Evolutionary conservation across 1,284 basidiomycete species (phyloP), one percentile per base, ranked within the genome.

Genomic region (Agaricales sp.): DNA sequence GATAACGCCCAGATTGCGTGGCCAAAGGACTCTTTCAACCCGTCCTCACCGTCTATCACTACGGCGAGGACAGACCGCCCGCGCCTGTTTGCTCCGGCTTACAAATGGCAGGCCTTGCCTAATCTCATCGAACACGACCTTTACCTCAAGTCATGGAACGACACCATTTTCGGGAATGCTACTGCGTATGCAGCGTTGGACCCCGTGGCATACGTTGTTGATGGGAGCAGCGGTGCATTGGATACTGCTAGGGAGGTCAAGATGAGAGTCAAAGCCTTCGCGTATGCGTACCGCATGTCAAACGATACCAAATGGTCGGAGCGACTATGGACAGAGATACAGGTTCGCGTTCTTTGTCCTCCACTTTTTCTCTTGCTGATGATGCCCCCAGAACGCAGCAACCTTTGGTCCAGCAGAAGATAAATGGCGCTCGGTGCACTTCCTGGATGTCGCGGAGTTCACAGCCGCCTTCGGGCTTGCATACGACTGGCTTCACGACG

Each of bases 401-500:
- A 70, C 72, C 47, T 71, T 71, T 54, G 64, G 63, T 49, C 64
- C 62, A 46, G 60, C 62, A 57, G 18, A 8, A 8, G 71, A 74
- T 55, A 77, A 65, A 59, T 97, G 93, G 92, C 94, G 96, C 67
- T 74, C 83, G 2, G 56, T 51, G 2, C 96, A 99, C 69, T 99
- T 98, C 80, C 85, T 99, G 51, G 96, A 99, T 65, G 74, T 83
- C 4, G 95, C 83, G 16, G 96, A 99, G 66, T 77, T 97, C 60
- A 84, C 82, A 22, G 79, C 84, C 25, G 92, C 87, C 1, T 96
- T 82, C 60, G 93, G 78, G 25, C 88, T 96, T 57, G 96, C 84
- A 1, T 99, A 98, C 61, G 96, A 99, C 65, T 99, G 87, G 87
- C 67, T 99, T 49, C 87, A 96, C 66, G 85, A 95, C 52, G 73